These are phyloP conservation scores for Penicillium cinerascens DNA, from an alignment of 495 filamentous ascomycete genomes.

Conservation along the genomic window DNA sequence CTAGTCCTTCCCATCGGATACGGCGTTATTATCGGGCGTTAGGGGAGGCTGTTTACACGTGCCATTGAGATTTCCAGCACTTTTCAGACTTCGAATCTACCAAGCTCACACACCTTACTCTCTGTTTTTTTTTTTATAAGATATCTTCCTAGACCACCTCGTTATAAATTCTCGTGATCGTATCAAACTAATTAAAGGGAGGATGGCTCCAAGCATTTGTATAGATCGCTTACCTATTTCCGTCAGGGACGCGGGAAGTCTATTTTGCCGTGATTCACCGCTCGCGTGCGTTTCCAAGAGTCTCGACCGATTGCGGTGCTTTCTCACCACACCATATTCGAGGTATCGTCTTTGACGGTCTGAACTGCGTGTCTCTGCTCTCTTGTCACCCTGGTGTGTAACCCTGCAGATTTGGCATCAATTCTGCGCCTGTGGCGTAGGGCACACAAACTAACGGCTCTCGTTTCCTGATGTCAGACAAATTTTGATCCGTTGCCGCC, in stretches of 20 bases:
- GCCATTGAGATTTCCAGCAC: neutral
- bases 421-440: neutral
- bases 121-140: neutral
- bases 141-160: no score
- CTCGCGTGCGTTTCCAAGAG: conserved; percentile 12
- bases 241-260: conserved; percentile 11
- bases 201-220: neutral
- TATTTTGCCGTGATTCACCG: conserved; percentile 19
- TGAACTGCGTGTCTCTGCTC: neutral
- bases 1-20: neutral
- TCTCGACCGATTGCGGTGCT: conserved; percentile 1
- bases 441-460: conserved; percentile 1
- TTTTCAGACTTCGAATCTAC: neutral
- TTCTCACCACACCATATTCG: conserved; percentile 2
- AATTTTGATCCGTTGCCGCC: conserved; percentile 25
- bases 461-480: conserved; percentile 26
- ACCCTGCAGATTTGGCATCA: neutral
- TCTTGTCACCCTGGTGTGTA: conserved; percentile 5
- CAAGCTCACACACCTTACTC: neutral
- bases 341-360: conserved; percentile 13
- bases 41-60: neutral
- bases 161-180: no score
- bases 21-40: conserved; percentile 17
- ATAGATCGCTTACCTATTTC: conserved; percentile 4
- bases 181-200: no score